Evolutionary conservation across 2,329 filamentous ascomycete species (phyloP).

Genomic region (Podosphaera xanthii): DNA sequence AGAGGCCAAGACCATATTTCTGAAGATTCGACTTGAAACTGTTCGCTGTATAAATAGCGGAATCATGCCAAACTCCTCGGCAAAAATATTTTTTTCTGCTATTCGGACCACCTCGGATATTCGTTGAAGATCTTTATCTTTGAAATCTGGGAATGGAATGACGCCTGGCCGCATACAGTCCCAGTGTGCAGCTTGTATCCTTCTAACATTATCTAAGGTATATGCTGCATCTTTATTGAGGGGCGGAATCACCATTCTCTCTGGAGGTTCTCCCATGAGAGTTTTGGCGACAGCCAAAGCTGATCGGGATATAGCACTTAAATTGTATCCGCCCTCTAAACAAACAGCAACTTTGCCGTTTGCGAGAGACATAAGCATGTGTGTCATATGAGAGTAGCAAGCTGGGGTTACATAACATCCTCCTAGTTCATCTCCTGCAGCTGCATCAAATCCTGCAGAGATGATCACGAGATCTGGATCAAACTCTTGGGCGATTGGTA

Average conservation of each 20-base stretch:
- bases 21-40: slow-evolving; percentile 50
- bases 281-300: slow-evolving; percentile 79
- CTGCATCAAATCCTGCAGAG: slow-evolving; percentile 88
- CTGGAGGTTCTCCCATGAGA: slow-evolving; percentile 83
- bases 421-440: slow-evolving; percentile 76
- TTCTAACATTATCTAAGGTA: slow-evolving; percentile 34
- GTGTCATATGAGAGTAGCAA: slow-evolving; percentile 96
- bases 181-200: slow-evolving; percentile 53
- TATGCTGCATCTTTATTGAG: slow-evolving; percentile 33
- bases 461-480: slow-evolving; percentile 87
- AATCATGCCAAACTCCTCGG: slow-evolving; percentile 53
- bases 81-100: slow-evolving; percentile 50
- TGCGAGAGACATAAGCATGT: slow-evolving; percentile 93
- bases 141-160: slow-evolving; percentile 28
- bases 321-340: slow-evolving; percentile 87
- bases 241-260: slow-evolving; percentile 30
- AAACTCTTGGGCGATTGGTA: slow-evolving; percentile 89
- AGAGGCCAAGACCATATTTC: slow-evolving; percentile 70
- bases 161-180: slow-evolving; percentile 58
- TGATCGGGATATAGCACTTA: slow-evolving; percentile 77
- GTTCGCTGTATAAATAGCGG: slow-evolving; percentile 60
- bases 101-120: slow-evolving; percentile 61
- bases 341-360: slow-evolving; percentile 78
- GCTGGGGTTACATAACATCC: slow-evolving; percentile 77
- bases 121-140: slow-evolving; percentile 31